phyloP scores from a whole-genome alignment of 116 monocot species.

The Thalassia testudinum region DNA sequence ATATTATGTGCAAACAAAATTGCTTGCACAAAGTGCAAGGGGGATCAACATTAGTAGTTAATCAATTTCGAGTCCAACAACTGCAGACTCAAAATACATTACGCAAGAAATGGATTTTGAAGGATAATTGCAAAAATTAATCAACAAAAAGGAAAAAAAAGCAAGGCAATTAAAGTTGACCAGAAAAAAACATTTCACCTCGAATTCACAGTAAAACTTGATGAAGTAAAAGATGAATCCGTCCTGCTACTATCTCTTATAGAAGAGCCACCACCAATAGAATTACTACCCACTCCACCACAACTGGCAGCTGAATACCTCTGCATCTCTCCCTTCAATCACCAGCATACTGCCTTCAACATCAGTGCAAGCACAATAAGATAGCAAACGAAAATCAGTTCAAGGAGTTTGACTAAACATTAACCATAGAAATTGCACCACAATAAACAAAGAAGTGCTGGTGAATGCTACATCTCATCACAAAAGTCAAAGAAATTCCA shows the following conservation, averaged over 20 bases:
- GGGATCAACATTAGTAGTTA: too few species aligned
- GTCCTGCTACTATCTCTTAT: conserved; percentile 48
- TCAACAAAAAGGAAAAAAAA: neutral
- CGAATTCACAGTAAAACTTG: conserved; percentile 47
- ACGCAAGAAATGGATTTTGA: too few species aligned
- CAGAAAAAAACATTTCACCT: conserved; percentile 25
- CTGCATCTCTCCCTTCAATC: conserved; percentile 69
- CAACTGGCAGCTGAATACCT: conserved; percentile 54
- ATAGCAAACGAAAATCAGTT: neutral
- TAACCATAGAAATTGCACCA: too few species aligned
- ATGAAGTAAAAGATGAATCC: conserved; percentile 44
- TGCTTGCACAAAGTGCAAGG: too few species aligned
- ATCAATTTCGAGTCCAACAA: too few species aligned
- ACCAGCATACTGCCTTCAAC: conserved; percentile 48
- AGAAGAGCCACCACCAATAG: conserved; percentile 27
- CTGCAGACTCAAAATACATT: too few species aligned
- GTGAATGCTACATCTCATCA: too few species aligned
- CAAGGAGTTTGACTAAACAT: too few species aligned
- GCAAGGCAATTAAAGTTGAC: neutral
- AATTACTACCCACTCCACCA: conserved; percentile 41
- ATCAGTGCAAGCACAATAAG: neutral
- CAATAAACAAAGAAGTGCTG: too few species aligned
- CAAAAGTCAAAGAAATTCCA: too few species aligned
- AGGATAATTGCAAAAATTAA: neutral
- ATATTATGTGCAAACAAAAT: too few species aligned